Evolutionary conservation across 257 asterid genomes (phyloP), one percentile per base, ranked within the genome.

Genomic region (Agastache rugosa): DNA sequence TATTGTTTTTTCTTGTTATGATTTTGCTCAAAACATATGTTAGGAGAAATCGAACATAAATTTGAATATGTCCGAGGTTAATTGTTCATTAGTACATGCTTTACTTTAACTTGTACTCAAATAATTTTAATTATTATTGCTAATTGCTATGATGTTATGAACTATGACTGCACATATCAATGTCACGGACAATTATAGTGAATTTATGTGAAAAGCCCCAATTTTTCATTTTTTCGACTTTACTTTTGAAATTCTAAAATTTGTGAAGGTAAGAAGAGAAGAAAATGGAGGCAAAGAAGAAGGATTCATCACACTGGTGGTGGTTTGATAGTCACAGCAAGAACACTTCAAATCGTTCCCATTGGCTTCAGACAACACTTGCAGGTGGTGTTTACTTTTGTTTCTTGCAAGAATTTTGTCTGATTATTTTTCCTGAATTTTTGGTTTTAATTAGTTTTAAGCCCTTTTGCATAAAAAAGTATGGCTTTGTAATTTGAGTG

Each of bases 361-460:
- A 92, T 1, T 94, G 98, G 98, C 97, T 93, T 41, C 96, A 84
- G 75, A 86, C 94, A 22, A 83, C 97, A 3, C 90, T 93, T 81
- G 79, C 96, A 8, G 98, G 98, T 89, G 45, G 65, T 47, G 10
- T 2, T 74, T 11, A 20, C 5, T 19, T 29, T 34, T 19, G 6
- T 6, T 34, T 31, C n/a, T 68, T 27, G 54, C 5, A 71, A 39
- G 7, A 56, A 47, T 6, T 37, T n/a, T 19, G 11, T 37, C 3
- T 15, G 53, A 69, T 31, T 5, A 35, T 7, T 39, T 35, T 39
- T 39, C 12, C 3, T 2, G 7, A 4, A 4, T 53, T 20, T 41
- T 27, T 69, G 19, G 2, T 60, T 25, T 23, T n/a, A 8, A n/a
- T 11, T n/a, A n/a, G n/a, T 23, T 27, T 56, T 12, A 20, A 60